Percentiles rank a stretch among this genome's conserved stretches.
These are phyloP conservation scores for Marasmius fiardii DNA, from an alignment of 1,284 basidiomycete genomes.

Conservation along the genomic window DNA sequence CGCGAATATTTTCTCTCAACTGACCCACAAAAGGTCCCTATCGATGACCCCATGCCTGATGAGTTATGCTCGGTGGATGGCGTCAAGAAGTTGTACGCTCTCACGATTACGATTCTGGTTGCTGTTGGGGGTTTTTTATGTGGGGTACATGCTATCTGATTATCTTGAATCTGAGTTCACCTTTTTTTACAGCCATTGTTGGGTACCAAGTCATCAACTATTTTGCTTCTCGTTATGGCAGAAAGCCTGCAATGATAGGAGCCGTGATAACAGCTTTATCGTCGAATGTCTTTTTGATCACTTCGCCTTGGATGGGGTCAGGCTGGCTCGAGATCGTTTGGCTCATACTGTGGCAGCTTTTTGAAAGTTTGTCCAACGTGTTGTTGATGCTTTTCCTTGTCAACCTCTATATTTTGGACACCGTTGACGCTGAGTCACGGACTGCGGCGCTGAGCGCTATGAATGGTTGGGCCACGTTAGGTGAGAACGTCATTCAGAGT, in stretches of 20 bases:
- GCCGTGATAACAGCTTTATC: slow-evolving; percentile 15
- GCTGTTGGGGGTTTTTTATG: slow-evolving; percentile 18
- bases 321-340: slow-evolving; percentile 14
- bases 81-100: slow-evolving; percentile 20
- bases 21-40: slow-evolving; percentile 16
- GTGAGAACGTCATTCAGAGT: slow-evolving; percentile 11
- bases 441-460: slow-evolving; percentile 25
- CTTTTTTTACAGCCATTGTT: slow-evolving; percentile 13
- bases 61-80: slow-evolving; percentile 22
- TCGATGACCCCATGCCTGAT: slow-evolving; percentile 11
- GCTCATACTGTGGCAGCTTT: slow-evolving; percentile 19
- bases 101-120: slow-evolving; percentile 16
- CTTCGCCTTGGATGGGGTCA: slow-evolving; percentile 15
- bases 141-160: slow-evolving; percentile 13
- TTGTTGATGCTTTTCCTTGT: slow-evolving; percentile 19
- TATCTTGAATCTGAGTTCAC: not conserved
- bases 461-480: slow-evolving; percentile 25
- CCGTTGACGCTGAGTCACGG: slow-evolving; percentile 23
- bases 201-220: slow-evolving; percentile 20
- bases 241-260: slow-evolving; percentile 26
- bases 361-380: slow-evolving; percentile 13
- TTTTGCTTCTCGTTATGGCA: slow-evolving; percentile 25
- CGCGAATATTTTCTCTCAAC: slow-evolving; percentile 20
- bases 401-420: slow-evolving; percentile 27
- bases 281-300: slow-evolving; percentile 18